phyloP scores from a whole-genome alignment of 2,329 filamentous ascomycete species.

The Beauveria medogensis region DNA sequence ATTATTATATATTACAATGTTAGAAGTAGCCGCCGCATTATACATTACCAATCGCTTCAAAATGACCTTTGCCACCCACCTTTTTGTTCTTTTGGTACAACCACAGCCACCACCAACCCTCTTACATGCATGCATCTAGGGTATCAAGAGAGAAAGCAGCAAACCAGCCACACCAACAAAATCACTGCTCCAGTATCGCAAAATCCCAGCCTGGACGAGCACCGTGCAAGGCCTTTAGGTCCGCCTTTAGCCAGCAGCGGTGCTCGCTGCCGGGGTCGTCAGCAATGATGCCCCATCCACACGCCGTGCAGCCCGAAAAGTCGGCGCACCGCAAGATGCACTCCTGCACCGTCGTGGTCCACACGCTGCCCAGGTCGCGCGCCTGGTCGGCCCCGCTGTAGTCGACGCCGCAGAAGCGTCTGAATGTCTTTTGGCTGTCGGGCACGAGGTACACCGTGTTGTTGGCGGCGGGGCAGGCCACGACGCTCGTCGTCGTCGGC shows the following conservation, averaged over 20 bases:
- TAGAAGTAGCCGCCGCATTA: too few relatives aligned
- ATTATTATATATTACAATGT: too few relatives aligned
- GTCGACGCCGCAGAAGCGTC: slow-evolving; percentile 38
- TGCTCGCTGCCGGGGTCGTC: slow-evolving; percentile 32
- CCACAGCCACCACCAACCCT: too few relatives aligned
- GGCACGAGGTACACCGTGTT: slow-evolving; percentile 36
- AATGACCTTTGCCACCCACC: too few relatives aligned
- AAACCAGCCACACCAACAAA: background rate
- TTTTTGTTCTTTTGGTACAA: too few relatives aligned
- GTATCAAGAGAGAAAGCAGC: background rate
- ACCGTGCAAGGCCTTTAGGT: slow-evolving; percentile 24
- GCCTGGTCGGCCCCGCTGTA: slow-evolving; percentile 30
- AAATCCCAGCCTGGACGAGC: slow-evolving; percentile 34
- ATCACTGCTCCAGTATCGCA: slow-evolving; percentile 25
- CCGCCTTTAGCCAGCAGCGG: slow-evolving; percentile 36
- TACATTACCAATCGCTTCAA: too few relatives aligned
- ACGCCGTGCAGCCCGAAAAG: slow-evolving; percentile 31
- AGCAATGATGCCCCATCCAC: slow-evolving; percentile 35
- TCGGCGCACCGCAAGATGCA: slow-evolving; percentile 38
- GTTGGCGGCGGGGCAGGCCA: slow-evolving; percentile 34
- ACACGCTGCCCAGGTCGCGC: slow-evolving; percentile 26
- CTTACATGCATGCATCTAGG: background rate
- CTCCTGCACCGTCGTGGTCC: slow-evolving; percentile 31
- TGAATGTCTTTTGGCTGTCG: slow-evolving; percentile 31
- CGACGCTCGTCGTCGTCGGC: slow-evolving; percentile 13